Evolutionary conservation across 805 yeast species (phyloP).

Genomic region (Metschnikowia bowlesiae): DNA sequence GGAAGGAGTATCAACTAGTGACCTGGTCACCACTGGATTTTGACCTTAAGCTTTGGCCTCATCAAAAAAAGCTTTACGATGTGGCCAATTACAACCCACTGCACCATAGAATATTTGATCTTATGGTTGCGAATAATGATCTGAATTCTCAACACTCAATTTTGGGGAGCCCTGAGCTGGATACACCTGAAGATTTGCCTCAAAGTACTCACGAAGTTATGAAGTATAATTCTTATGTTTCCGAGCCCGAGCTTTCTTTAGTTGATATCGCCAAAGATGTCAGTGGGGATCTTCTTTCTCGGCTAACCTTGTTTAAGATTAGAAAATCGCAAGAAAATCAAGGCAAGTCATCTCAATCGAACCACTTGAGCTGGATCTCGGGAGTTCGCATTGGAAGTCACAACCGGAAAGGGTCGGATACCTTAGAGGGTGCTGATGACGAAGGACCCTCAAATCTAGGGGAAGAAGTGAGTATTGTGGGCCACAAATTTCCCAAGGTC

Average conservation of each 20-base stretch:
- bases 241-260: conserved; percentile 34
- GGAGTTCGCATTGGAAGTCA: conserved; percentile 75
- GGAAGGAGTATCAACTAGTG: conserved; percentile 83
- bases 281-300: conserved; percentile 32
- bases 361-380: conserved; percentile 86
- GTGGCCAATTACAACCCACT: conserved; percentile 37
- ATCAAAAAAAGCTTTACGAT: conserved; percentile 32
- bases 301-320: conserved; percentile 35
- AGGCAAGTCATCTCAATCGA: conserved; percentile 39
- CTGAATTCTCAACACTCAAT: conserved; percentile 2
- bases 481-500: conserved; percentile 83
- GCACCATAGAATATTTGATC: conserved; percentile 22
- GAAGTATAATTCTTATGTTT: conserved; percentile 31
- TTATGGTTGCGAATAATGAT: conserved; percentile 1
- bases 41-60: conserved; percentile 80
- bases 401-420: conserved; percentile 23
- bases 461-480: conserved; percentile 85
- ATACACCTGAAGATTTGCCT: conserved; percentile 5
- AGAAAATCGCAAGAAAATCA: conserved; percentile 35
- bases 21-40: conserved; percentile 88
- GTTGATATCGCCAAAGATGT: conserved; percentile 29
- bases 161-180: conserved; percentile 7
- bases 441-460: conserved; percentile 64
- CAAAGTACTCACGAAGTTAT: not conserved
- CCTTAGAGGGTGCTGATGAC: conserved; percentile 17